Base-by-base conservation (phyloP, 73 alveolate genomes). In the Paramecium sexaurelia region DNA sequence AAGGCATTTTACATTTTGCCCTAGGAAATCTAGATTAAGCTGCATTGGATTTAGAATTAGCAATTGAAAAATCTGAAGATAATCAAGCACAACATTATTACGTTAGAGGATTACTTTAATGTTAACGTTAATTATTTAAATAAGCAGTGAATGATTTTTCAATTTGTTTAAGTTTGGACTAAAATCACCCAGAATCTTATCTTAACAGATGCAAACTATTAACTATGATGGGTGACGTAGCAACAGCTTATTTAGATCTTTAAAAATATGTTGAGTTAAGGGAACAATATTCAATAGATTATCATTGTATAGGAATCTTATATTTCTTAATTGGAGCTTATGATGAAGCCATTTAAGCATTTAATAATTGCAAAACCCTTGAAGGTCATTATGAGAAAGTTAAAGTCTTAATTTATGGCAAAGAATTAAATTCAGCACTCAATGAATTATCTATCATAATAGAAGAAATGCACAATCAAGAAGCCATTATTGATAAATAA, bases 61-160 rank as follows among this genome's bases (percentile, higher is more conserved):
- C 92, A 6, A 82, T 91, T 47, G 94, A 91, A 22, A 91, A 91
- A 43, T 90, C 94, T 27, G 94, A 91, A 19, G 94, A 91, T 15
- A 91, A 51, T 22, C 26, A 73, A 45, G 56, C 94, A 15, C 19
- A 91, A 75, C 93, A 84, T 40, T 84, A 91, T 84, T 82, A 55
- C 51, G 86, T 66, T 24, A 35, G 94, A 37, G 94, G 94, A 8
- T 75, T 91, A 29, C 71, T 51, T 33, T 43, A 91, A 22, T 69
- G 86, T 66, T 82, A 57, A 22, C 56, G 84, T 10, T 26, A 91
- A 67, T 32, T 39, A 1, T 91, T 36, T 91, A 85, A 55, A 51
- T 35, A 91, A 10, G 94, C 94, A 27, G 51, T 91, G n/a, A 82
- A 91, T n/a, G 94, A 91, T 91, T 91, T 91, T 24, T 43, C 94